Evolutionary conservation across 371 early-diverging fungal genomes (phyloP), one percentile per base, ranked within the genome.

Genomic region (Syncephalastrum monosporum): DNA sequence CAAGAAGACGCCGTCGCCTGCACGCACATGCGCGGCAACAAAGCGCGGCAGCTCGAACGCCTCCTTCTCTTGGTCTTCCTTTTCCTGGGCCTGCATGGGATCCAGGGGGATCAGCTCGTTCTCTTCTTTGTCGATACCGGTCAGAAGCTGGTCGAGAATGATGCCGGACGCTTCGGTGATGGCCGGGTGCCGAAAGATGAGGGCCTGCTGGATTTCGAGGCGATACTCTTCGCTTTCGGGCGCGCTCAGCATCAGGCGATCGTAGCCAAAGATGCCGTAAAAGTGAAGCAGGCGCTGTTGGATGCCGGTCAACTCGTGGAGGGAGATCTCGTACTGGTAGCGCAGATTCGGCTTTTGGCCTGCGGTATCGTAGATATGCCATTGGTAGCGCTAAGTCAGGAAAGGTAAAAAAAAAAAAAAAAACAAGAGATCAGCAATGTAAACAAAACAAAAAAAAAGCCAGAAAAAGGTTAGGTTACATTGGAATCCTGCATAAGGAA

Each of bases 1-100:
- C 16, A 67, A 25, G 42, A 72, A 72, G 4, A 65, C 60, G 44
- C 68, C 74, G 44, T 69, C 69, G 7, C 75, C 75, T 0, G 68
- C 65, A 42, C 77, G 60, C 12, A 71, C 55, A 51, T 77, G 77
- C 33, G 69, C 67, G 23, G 72, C 71, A 5, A 77, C 64, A 50
- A 67, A 67, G 12, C 60, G 63, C 15, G 68, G 68, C 14, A 57
- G 47, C 19, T 47, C 49, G 47, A 42, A 53, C 17, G 25, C 52
- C 14, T 54, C 61, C 12, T 60, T 33, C 25, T 61, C 56, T 12
- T 45, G 41, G 17, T 53, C 47, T 47, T 58, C 54, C 23, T 53
- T 50, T 14, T 65, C 58, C 24, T 60, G 56, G 5, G 66, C 66
- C 25, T 61, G 61, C 13, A 49, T 33, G 13, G 68, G 60, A 44